phyloP scores from a whole-genome alignment of 345 rosid genomes.

The Eucalyptus pauciflora region DNA sequence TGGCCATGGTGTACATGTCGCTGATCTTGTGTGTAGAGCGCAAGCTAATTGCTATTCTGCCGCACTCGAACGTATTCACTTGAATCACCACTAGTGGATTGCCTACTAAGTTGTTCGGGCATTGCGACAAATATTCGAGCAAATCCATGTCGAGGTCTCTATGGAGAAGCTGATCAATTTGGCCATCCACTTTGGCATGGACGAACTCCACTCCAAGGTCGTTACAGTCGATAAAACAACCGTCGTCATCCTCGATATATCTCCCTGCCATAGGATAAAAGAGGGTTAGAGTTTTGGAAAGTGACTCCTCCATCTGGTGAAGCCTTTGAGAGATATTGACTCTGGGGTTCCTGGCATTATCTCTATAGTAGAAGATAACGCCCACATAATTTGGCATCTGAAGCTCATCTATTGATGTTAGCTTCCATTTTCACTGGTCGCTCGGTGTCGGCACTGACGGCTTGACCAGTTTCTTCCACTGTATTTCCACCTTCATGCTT shows the following conservation, averaged over 20 bases:
- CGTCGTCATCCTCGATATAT: background rate
- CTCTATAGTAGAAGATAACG: background rate
- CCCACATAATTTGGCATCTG: background rate
- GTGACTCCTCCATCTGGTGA: background rate
- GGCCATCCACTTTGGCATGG: background rate
- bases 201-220: background rate
- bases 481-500: background rate
- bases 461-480: background rate
- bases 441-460: background rate
- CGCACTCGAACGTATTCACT: background rate
- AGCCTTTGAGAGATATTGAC: background rate
- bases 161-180: background rate
- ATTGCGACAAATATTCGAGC: background rate
- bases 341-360: background rate
- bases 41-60: background rate
- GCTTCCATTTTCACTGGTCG: background rate
- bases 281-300: background rate
- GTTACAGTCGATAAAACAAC: background rate
- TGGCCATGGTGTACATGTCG: background rate
- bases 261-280: background rate
- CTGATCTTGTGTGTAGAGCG: background rate
- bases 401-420: background rate
- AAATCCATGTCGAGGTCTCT: background rate
- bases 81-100: background rate
- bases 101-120: background rate